Percentiles rank a stretch among this genome's conserved stretches.
These are phyloP conservation scores for Peronospora farinosa DNA, from an alignment of 352 stramenopile genomes.

Conservation along the genomic window DNA sequence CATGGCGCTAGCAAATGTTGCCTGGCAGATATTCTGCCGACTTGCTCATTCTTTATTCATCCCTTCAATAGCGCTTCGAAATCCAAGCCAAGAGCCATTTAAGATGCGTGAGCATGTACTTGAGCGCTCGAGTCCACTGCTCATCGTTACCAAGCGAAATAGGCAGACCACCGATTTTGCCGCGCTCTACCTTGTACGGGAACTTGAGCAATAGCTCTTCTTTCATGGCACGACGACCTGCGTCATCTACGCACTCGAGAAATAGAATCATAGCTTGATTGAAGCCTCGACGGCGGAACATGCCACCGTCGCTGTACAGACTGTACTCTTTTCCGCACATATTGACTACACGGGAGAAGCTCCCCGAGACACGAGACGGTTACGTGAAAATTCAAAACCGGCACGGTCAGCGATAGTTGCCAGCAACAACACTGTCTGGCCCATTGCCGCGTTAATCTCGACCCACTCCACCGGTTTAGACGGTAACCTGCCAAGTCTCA, in stretches of 20 bases:
- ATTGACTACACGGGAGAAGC: conserved; percentile 80
- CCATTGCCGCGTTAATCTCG: conserved; percentile 87
- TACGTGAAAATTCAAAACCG: conserved; percentile 79
- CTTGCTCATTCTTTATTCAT: conserved; percentile 15
- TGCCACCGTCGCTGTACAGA: conserved; percentile 72
- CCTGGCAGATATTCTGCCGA: conserved; percentile 18
- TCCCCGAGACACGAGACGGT: conserved; percentile 74
- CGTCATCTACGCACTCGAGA: conserved; percentile 85
- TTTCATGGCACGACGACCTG: conserved; percentile 76
- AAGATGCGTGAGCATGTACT: conserved; percentile 88
- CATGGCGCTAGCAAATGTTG: conserved; percentile 10
- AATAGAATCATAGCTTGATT: conserved; percentile 89
- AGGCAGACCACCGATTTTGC: conserved; percentile 85
- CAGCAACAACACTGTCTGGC: conserved; percentile 78
- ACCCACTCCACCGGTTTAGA: conserved; percentile 83
- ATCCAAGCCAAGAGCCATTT: conserved; percentile 92
- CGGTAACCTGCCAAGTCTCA: conserved; percentile 76
- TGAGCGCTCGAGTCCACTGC: conserved; percentile 89
- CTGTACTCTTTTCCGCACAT: conserved; percentile 82
- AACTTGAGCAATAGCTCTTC: conserved; percentile 87
- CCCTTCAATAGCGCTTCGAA: conserved; percentile 69
- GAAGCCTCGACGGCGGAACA: conserved; percentile 87
- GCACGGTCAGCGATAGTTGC: conserved; percentile 75
- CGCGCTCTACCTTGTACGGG: conserved; percentile 87
- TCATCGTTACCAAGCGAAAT: conserved; percentile 87